These are phyloP conservation scores for Hypoxylon perforatum DNA, from an alignment of 495 filamentous ascomycete genomes.

Conservation along the genomic window DNA sequence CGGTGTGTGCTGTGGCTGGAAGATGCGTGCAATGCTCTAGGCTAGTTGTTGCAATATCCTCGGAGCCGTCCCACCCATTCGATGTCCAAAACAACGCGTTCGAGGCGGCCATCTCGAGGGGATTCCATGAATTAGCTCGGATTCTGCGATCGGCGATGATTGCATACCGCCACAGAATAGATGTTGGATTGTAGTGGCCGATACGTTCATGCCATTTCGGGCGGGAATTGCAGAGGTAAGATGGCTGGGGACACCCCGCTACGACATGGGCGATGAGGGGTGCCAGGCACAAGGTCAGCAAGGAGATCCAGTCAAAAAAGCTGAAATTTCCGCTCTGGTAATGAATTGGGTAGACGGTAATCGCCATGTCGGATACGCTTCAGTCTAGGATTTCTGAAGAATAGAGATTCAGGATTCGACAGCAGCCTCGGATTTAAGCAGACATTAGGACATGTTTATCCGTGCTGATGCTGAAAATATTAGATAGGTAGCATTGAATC, in stretches of 20 bases:
- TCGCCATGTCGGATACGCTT: no score
- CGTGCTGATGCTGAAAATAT: no score
- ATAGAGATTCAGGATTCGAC: no score
- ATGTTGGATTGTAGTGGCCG: conserved; percentile 44
- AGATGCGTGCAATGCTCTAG: conserved; percentile 9
- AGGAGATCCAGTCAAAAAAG: conserved; percentile 40
- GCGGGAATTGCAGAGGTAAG: conserved; percentile 15
- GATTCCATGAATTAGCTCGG: conserved; percentile 35
- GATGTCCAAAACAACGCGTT: conserved; percentile 46
- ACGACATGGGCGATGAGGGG: conserved; percentile 42
- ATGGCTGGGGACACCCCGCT: conserved; percentile 27
- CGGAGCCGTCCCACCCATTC: conserved; percentile 44
- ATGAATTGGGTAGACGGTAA: neutral
- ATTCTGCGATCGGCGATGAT: conserved; percentile 42
- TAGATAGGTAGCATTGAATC: no score
- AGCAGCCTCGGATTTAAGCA: no score
- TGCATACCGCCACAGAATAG: conserved; percentile 45
- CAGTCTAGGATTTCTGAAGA: no score
- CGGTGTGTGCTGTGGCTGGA: conserved; percentile 7
- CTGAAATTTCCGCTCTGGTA: conserved; percentile 3
- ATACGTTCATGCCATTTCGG: neutral
- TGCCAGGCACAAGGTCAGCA: conserved; percentile 44
- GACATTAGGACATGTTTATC: no score
- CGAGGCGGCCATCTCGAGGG: conserved; percentile 34
- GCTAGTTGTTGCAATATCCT: conserved; percentile 36